Conservation (phyloP, 2,329 filamentous ascomycete genomes). For the Nannizzia gypsea region DNA sequence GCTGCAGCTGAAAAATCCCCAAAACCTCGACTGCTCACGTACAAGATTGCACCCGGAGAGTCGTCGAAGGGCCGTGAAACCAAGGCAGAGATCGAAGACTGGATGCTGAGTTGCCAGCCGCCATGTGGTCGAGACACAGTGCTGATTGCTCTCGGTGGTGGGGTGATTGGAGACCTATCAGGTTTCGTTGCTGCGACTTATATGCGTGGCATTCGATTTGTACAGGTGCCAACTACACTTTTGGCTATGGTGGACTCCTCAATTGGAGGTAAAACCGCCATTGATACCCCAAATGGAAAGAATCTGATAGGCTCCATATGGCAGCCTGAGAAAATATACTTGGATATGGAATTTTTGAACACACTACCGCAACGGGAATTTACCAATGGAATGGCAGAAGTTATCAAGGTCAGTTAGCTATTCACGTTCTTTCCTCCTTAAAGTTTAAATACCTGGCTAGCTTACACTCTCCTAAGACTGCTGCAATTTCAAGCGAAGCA, state of each 20-base stretch:
- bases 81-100: slow-evolving; percentile 93
- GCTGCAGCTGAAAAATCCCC: slow-evolving; percentile 35
- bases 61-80: slow-evolving; percentile 86
- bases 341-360: slow-evolving; percentile 83
- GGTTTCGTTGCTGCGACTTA: slow-evolving; percentile 96
- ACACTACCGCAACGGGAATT: slow-evolving; percentile 84
- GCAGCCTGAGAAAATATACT: slow-evolving; percentile 89
- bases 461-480: slow-evolving; percentile 47
- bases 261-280: slow-evolving; percentile 96
- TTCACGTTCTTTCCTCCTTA: not conserved
- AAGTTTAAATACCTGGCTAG: slow-evolving; percentile 6
- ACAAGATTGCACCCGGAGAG: slow-evolving; percentile 81
- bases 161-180: slow-evolving; percentile 96
- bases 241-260: slow-evolving; percentile 97
- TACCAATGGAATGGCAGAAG: slow-evolving; percentile 98
- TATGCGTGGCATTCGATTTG: slow-evolving; percentile 92
- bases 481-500: slow-evolving; percentile 83
- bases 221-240: slow-evolving; percentile 90
- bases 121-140: slow-evolving; percentile 88
- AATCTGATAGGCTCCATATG: slow-evolving; percentile 93
- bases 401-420: slow-evolving; percentile 53
- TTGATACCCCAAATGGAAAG: slow-evolving; percentile 91
- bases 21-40: slow-evolving; percentile 63
- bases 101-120: slow-evolving; percentile 74
- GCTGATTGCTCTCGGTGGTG: slow-evolving; percentile 85